A percentile compares a stretch with the other conserved stretches of the same genome.
phyloP scores from a whole-genome alignment of 108 stramenopile species.

The Ochromonas danica region DNA sequence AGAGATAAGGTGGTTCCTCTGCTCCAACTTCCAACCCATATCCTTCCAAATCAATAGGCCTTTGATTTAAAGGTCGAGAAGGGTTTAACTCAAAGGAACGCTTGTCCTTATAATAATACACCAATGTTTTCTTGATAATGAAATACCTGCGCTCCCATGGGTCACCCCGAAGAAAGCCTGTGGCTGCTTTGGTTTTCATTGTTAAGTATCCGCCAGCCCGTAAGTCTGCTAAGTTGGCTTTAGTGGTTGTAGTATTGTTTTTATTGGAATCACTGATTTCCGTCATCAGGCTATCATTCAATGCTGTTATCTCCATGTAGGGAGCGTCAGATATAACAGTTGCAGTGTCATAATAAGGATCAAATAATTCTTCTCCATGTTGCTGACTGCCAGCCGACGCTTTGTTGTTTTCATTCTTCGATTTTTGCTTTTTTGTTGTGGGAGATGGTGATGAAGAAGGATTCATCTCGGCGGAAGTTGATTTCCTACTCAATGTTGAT shows the following conservation, averaged over 20 bases:
- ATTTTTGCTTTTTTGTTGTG: too few species aligned
- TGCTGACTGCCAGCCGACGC: too few species aligned
- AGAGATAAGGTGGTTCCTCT: background rate
- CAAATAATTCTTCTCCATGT: too few species aligned
- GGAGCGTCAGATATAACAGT: background rate
- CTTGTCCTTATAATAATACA: background rate
- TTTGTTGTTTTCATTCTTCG: too few species aligned
- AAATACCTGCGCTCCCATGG: background rate
- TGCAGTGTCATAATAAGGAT: background rate
- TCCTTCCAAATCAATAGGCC: constrained; percentile 17
- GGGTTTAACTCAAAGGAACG: background rate
- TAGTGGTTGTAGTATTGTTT: background rate
- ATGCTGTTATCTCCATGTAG: background rate
- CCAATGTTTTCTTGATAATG: background rate
- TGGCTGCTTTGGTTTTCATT: background rate
- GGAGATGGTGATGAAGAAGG: too few species aligned
- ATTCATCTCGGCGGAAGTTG: too few species aligned
- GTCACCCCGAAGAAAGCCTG: background rate
- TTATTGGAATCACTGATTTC: background rate
- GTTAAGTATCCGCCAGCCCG: background rate
- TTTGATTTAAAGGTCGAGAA: background rate
- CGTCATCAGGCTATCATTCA: background rate
- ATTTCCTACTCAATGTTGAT: too few species aligned
- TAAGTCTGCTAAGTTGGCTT: background rate
- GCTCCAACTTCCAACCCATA: background rate